phyloP scores from a whole-genome alignment of 257 asterid genomes.

The Cordia subcordata region DNA sequence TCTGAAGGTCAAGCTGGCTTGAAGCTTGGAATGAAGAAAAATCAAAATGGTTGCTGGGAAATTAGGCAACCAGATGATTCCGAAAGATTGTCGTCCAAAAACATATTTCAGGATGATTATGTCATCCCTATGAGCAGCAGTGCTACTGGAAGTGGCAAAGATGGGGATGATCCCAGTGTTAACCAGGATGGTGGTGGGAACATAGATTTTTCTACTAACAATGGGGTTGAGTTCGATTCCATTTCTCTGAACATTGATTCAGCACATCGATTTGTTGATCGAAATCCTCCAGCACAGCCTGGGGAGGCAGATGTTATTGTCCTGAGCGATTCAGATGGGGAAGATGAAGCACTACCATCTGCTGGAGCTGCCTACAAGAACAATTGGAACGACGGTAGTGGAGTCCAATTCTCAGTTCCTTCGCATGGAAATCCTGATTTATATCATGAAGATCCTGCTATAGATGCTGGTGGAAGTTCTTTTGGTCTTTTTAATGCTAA shows the following conservation, averaged over 20 bases:
- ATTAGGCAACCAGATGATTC: slow-evolving; percentile 52
- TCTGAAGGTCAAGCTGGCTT: slow-evolving; percentile 71
- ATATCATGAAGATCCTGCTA: slow-evolving; percentile 47
- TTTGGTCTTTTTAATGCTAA: slow-evolving; percentile 42
- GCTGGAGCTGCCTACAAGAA: slow-evolving; percentile 29
- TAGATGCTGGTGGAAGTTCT: slow-evolving; percentile 45
- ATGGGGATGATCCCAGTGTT: slow-evolving; percentile 76
- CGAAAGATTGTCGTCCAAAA: slow-evolving; percentile 40
- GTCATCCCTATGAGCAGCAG: slow-evolving; percentile 82
- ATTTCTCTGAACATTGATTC: slow-evolving; percentile 46
- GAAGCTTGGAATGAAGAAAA: slow-evolving; percentile 61
- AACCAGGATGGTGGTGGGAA: slow-evolving; percentile 69
- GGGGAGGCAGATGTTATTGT: slow-evolving; percentile 67
- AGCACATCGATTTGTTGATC: slow-evolving; percentile 33
- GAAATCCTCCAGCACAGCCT: slow-evolving; percentile 32
- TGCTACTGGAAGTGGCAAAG: slow-evolving; percentile 72
- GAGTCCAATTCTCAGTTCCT: slow-evolving; percentile 37
- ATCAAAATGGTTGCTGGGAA: slow-evolving; percentile 77
- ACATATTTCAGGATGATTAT: slow-evolving; percentile 35
- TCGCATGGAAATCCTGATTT: slow-evolving; percentile 55
- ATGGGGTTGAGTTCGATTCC: slow-evolving; percentile 69
- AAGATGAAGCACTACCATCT: slow-evolving; percentile 38
- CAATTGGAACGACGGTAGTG: slow-evolving; percentile 33
- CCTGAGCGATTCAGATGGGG: slow-evolving; percentile 91
- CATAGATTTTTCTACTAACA: slow-evolving; percentile 29